A percentile compares a stretch with the other conserved stretches of the same genome.
Conservation (phyloP, 1,284 basidiomycete genomes). For the Heterobasidion parviporum region DNA sequence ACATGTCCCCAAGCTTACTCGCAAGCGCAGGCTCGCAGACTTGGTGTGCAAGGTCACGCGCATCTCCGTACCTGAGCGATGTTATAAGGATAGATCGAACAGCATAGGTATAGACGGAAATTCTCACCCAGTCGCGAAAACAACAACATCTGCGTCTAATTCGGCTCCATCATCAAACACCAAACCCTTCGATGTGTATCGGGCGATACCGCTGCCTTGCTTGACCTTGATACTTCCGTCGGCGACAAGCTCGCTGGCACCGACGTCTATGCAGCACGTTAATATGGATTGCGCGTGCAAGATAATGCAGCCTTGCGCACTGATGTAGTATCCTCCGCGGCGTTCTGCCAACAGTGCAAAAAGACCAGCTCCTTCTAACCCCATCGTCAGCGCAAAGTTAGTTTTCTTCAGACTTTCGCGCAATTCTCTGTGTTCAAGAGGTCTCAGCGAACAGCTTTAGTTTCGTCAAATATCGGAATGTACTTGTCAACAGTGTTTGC, state of each 20-base stretch:
- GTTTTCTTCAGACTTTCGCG: slow-evolving; percentile 46
- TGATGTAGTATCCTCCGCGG: slow-evolving; percentile 36
- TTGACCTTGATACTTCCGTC: slow-evolving; percentile 73
- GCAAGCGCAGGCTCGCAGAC: slow-evolving; percentile 43
- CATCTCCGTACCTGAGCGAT: slow-evolving; percentile 28
- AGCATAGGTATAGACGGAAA: neutral
- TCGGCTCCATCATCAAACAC: slow-evolving; percentile 60
- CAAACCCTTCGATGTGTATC: slow-evolving; percentile 47
- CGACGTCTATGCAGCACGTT: slow-evolving; percentile 36
- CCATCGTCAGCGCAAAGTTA: slow-evolving; percentile 52
- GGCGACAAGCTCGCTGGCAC: slow-evolving; percentile 55
- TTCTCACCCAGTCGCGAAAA: slow-evolving; percentile 57
- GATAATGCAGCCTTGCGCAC: slow-evolving; percentile 13
- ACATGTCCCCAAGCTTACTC: slow-evolving; percentile 37
- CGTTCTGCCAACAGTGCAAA: slow-evolving; percentile 29
- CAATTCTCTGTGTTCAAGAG: slow-evolving; percentile 30
- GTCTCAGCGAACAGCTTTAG: too few relatives aligned
- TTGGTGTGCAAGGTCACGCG: slow-evolving; percentile 29
- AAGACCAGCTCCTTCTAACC: slow-evolving; percentile 47
- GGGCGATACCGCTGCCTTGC: slow-evolving; percentile 46
- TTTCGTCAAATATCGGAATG: neutral
- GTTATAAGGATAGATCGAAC: neutral
- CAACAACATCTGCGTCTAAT: slow-evolving; percentile 57
- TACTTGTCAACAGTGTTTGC: slow-evolving; percentile 7
- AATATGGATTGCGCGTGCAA: neutral